phyloP scores from a whole-genome alignment of 1,284 basidiomycete species.

The Anthracocystis walkeri region DNA sequence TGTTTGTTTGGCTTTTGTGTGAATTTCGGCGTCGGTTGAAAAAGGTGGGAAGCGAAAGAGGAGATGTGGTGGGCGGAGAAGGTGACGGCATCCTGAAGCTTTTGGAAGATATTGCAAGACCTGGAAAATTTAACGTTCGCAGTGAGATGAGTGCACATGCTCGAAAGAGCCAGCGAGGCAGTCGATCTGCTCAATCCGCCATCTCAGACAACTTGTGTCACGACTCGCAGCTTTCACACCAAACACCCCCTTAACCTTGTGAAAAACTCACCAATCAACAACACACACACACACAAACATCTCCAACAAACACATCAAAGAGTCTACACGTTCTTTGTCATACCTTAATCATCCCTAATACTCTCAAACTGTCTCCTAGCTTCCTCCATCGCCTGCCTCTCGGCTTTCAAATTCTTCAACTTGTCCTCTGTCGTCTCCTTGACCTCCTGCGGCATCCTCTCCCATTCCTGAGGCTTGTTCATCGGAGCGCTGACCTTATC shows the following conservation, averaged over 20 bases:
- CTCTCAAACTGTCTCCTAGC: slow-evolving; percentile 64
- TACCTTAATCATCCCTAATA: slow-evolving; percentile 45
- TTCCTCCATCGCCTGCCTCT: slow-evolving; percentile 52
- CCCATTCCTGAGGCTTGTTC: slow-evolving; percentile 61
- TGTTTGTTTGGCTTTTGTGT: background rate
- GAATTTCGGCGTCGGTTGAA: background rate
- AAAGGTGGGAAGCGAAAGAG: too few relatives aligned
- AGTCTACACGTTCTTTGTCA: background rate
- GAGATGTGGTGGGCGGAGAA: too few relatives aligned
- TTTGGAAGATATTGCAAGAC: too few relatives aligned
- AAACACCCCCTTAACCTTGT: too few relatives aligned
- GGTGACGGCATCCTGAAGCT: too few relatives aligned
- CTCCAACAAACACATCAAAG: background rate
- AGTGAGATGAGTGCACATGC: too few relatives aligned
- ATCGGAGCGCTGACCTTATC: slow-evolving; percentile 55
- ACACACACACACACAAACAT: slow-evolving; percentile 3
- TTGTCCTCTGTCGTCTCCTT: slow-evolving; percentile 55
- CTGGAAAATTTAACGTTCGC: too few relatives aligned
- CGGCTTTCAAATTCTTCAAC: slow-evolving; percentile 53
- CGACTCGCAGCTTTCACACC: too few relatives aligned
- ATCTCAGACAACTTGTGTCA: too few relatives aligned
- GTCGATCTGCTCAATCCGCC: too few relatives aligned
- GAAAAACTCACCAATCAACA: too few relatives aligned
- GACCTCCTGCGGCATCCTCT: slow-evolving; percentile 63
- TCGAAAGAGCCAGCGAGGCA: too few relatives aligned